Percentiles rank a stretch among this genome's conserved stretches.
Evolutionary conservation across 2,329 filamentous ascomycete species (phyloP).

Genomic region (Phoma sp.): DNA sequence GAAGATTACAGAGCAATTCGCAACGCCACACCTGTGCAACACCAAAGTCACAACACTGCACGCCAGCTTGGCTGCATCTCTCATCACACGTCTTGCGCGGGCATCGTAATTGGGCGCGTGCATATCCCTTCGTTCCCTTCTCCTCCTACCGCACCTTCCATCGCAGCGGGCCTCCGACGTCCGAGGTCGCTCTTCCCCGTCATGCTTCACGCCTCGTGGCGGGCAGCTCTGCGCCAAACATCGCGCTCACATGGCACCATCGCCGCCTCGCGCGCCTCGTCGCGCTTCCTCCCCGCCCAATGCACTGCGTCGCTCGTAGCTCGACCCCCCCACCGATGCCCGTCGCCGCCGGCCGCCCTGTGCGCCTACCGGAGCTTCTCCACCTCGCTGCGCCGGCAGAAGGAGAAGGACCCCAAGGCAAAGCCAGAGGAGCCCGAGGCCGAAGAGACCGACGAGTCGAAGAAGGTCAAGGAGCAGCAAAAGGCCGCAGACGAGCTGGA

Average conservation of each 20-base stretch:
- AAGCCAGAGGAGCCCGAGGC: conserved; percentile 53
- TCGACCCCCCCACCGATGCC: conserved; percentile 30
- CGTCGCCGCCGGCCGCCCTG: conserved; percentile 41
- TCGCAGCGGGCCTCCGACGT: conserved; percentile 6
- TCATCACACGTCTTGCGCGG: background rate
- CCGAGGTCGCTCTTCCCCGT: conserved; percentile 23
- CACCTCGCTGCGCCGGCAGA: conserved; percentile 57
- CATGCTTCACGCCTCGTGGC: conserved; percentile 73
- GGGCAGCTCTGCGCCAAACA: conserved; percentile 64
- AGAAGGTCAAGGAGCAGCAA: conserved; percentile 53
- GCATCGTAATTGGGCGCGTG: conserved; percentile 18
- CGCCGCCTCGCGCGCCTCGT: conserved; percentile 34
- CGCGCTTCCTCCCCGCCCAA: conserved; percentile 40
- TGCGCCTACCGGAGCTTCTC: conserved; percentile 49
- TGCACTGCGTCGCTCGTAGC: conserved; percentile 38
- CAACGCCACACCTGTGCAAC: conserved; percentile 14
- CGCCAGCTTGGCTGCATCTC: conserved; percentile 19
- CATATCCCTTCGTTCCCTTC: background rate
- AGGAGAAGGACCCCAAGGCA: conserved; percentile 62
- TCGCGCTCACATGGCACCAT: conserved; percentile 51
- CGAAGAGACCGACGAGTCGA: conserved; percentile 51
- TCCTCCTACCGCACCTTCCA: background rate
- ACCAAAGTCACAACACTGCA: conserved; percentile 12
- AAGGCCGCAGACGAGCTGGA: conserved; percentile 49
- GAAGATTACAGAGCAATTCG: conserved; percentile 12